Evolutionary conservation across 208 protist genomes (phyloP), one percentile per base, ranked within the genome.

Genomic region (Wallacemonas rigidus): DNA sequence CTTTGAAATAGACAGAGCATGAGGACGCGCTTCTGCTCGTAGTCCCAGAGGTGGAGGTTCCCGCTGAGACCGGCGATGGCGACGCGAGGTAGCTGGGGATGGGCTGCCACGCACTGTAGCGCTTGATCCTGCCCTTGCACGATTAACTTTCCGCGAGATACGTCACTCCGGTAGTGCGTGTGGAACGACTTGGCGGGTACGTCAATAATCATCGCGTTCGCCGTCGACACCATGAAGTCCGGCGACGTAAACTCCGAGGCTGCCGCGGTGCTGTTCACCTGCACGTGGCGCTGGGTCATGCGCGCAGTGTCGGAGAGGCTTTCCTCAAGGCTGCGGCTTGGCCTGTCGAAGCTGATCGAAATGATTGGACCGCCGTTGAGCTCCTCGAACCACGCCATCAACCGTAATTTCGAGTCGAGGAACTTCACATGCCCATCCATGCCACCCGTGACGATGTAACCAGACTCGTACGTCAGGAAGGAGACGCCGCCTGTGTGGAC

Each of bases 381-480:
- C 58, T 98, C 95, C 68, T 99, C 97, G 73, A 98, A 98, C 97
- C 97, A 99, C 56, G 93, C 94, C 12, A 97, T 89, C 15, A 98
- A 76, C 7, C 96, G 81, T 44, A 99, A 86, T 75, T 98, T 95
- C 14, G 86, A 71, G 75, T 99, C 97, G 47, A 98, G 95, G 68
- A 99, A 98, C 63, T 93, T 90, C 15, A 99, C 93, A 69, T 90
- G 83, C n/a, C 97, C 97, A 71, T 98, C 96, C 68, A 94, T 87
- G 60, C 95, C 95, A 39, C 96, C 97, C 0, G 93, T 98, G 54
- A 98, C 94, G 51, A 99, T 93, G 83, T 94, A 96, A 40, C 82
- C 76, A 4, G 71, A 79, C 44, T 89, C 78, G 41, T 79, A 80
- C 14, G 85, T 89, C 64, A 98, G 64, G 70, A 89, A 93, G 38